Conservation (phyloP, 345 rosid genomes). For the Limnanthes douglasii region DNA sequence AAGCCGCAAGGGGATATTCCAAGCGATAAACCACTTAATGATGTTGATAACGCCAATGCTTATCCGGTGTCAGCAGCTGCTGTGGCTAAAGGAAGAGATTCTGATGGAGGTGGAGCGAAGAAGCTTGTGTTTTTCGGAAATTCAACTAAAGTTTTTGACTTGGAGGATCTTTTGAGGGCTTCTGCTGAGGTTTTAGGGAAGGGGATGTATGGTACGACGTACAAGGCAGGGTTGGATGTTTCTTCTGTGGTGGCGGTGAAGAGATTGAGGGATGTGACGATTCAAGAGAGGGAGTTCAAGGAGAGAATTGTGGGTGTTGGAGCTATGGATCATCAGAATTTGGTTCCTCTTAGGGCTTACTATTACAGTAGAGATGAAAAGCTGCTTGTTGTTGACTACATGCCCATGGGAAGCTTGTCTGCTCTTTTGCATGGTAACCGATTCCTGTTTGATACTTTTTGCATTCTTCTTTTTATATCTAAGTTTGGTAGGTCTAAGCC, state of each 20-base stretch:
- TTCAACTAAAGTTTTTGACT: conserved; percentile 45
- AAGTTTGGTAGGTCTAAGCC: too few species aligned
- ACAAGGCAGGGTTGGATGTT: conserved; percentile 79
- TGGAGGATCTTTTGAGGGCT: conserved; percentile 92
- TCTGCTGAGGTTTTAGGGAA: conserved; percentile 97
- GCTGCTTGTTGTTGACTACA: conserved; percentile 88
- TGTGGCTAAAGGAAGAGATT: conserved; percentile 17
- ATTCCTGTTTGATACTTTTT: background rate
- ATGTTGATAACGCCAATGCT: conserved; percentile 27
- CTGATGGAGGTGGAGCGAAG: conserved; percentile 21
- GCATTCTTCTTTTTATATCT: conserved; percentile 1
- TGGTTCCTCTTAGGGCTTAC: conserved; percentile 83
- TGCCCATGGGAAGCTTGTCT: conserved; percentile 98
- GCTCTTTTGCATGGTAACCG: conserved; percentile 76
- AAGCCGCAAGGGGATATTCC: conserved; percentile 49
- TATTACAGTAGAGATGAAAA: conserved; percentile 90
- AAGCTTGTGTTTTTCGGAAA: conserved; percentile 73
- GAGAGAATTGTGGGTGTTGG: conserved; percentile 86
- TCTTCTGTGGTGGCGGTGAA: conserved; percentile 76
- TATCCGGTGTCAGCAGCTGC: conserved; percentile 10
- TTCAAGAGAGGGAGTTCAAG: conserved; percentile 55
- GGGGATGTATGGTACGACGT: conserved; percentile 95
- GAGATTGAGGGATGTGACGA: conserved; percentile 80
- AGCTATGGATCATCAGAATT: conserved; percentile 72
- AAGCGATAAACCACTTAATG: conserved; percentile 39